These are phyloP conservation scores for Phytophthora nicotianae DNA, from an alignment of 352 stramenopile species.

Conservation along the genomic window DNA sequence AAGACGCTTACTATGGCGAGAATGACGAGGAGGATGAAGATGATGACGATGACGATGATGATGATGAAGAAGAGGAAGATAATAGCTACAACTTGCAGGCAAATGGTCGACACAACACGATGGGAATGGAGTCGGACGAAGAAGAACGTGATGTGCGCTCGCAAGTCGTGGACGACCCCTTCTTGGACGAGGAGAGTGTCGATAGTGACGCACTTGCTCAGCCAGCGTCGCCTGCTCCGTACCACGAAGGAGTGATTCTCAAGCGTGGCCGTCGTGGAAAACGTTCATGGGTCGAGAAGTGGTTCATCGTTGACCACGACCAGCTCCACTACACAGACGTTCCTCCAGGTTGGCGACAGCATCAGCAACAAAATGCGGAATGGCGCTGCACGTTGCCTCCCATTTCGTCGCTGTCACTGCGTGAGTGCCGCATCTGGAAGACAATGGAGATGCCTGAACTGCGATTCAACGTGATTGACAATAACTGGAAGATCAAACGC, in stretches of 20 bases:
- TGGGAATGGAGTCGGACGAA: conserved; percentile 50
- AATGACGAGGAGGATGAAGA: conserved; percentile 62
- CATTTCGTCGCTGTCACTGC: conserved; percentile 67
- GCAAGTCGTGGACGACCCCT: conserved; percentile 40
- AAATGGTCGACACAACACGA: conserved; percentile 42
- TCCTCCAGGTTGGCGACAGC: conserved; percentile 33
- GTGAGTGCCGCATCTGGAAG: conserved; percentile 85
- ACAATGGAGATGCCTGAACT: conserved; percentile 87
- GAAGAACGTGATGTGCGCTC: conserved; percentile 38
- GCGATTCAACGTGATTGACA: conserved; percentile 78
- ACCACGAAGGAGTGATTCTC: conserved; percentile 62
- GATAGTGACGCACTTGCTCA: conserved; percentile 33
- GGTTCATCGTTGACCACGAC: conserved; percentile 71
- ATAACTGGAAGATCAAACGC: conserved; percentile 83
- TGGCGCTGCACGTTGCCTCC: conserved; percentile 40
- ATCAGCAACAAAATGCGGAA: conserved; percentile 30
- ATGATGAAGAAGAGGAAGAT: conserved; percentile 46
- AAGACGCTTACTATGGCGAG: conserved; percentile 59
- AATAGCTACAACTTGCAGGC: conserved; percentile 27
- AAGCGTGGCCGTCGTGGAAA: conserved; percentile 78
- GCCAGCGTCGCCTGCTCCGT: conserved; percentile 43
- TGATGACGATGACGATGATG: conserved; percentile 39
- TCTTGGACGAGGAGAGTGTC: conserved; percentile 38
- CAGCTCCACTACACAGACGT: conserved; percentile 78
- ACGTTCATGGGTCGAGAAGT: conserved; percentile 73